Evolutionary conservation across 352 stramenopile species (phyloP).

Genomic region (Thalassiosira hispida): DNA sequence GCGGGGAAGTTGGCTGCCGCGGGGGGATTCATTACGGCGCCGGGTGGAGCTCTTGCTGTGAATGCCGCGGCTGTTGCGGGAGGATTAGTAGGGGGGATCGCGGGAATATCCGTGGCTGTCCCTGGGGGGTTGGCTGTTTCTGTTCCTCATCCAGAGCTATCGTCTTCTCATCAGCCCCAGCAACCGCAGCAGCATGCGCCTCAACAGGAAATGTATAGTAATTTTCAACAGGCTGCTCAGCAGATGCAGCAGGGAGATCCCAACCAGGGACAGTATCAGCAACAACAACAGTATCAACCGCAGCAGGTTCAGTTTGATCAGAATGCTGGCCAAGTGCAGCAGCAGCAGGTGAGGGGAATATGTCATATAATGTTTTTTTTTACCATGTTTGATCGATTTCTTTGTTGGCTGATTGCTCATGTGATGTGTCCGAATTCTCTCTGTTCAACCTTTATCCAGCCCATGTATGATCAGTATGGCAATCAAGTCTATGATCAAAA

Average conservation of each 20-base stretch:
- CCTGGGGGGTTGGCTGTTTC: neutral
- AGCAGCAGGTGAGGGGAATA: slow-evolving; percentile 29
- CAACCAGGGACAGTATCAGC: slow-evolving; percentile 8
- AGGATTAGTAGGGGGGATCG: slow-evolving; percentile 34
- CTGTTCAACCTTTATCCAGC: neutral
- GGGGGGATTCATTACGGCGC: slow-evolving; percentile 5
- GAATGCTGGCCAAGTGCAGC: slow-evolving; percentile 14
- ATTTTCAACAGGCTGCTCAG: slow-evolving; percentile 59
- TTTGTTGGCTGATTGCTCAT: neutral
- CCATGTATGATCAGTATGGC: slow-evolving; percentile 47
- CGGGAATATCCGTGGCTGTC: slow-evolving; percentile 19
- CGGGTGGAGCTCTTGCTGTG: neutral
- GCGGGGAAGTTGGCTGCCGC: slow-evolving; percentile 74
- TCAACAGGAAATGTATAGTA: slow-evolving; percentile 53
- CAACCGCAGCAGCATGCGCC: slow-evolving; percentile 9
- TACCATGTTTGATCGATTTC: neutral
- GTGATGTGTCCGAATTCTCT: neutral
- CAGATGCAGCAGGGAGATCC: slow-evolving; percentile 12
- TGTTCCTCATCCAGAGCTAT: neutral
- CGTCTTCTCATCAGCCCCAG: neutral
- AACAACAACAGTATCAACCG: slow-evolving; percentile 58
- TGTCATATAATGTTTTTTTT: neutral
- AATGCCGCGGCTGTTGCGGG: slow-evolving; percentile 52
- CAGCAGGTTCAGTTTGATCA: slow-evolving; percentile 46
- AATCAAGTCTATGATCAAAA: slow-evolving; percentile 43